A percentile compares a stretch with the other conserved stretches of the same genome.
phyloP scores from a whole-genome alignment of 2,329 filamentous ascomycete genomes.

The Talaromyces verruculosus region DNA sequence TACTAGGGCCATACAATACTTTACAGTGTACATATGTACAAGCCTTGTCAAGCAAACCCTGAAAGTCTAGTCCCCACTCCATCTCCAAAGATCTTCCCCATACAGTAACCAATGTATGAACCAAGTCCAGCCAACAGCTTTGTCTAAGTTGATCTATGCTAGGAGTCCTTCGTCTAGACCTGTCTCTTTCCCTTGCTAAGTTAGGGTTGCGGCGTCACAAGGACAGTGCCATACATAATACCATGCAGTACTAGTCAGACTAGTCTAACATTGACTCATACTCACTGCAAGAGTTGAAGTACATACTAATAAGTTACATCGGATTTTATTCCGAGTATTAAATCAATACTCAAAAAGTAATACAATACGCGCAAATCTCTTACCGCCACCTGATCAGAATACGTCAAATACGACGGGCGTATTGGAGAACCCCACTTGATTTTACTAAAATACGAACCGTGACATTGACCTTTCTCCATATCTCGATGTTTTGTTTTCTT shows the following conservation, averaged over 20 bases:
- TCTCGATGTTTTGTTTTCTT: neutral
- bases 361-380: conserved; percentile 3
- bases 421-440: neutral
- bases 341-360: neutral
- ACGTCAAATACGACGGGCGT: conserved; percentile 12
- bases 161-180: neutral
- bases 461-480: neutral
- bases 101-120: conserved; percentile 8
- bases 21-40: neutral
- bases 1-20: neutral
- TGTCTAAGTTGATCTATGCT: neutral
- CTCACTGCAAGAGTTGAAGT: no score
- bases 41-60: neutral
- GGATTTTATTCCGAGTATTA: conserved; percentile 7
- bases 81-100: neutral
- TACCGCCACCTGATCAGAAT: conserved; percentile 15
- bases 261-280: neutral
- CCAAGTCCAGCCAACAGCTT: neutral
- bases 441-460: neutral
- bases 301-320: neutral
- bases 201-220: conserved; percentile 16
- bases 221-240: conserved; percentile 2
- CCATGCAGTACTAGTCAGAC: neutral
- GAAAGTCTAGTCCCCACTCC: neutral
- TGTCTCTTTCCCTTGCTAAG: neutral